Base-by-base conservation (phyloP, 768 basidiomycete species). In the Tricholoma furcatifolium region DNA sequence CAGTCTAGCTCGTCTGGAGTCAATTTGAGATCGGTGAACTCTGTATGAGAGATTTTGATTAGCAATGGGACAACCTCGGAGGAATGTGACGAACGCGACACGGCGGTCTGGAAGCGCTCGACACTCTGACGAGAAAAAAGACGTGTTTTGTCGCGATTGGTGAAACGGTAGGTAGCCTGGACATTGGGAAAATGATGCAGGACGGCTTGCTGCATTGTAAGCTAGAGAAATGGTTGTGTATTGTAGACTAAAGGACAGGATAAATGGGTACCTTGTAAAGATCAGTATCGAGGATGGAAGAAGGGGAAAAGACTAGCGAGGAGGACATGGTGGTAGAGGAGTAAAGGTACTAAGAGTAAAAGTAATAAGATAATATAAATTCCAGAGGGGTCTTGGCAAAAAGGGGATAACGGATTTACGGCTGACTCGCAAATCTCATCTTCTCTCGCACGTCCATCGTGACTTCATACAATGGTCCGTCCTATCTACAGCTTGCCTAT, bases 161-260 rank as follows among this genome's bases (percentile, higher is more conserved):
- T 92, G 68, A 96, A 95, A 35, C 79, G 79, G 67, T 95, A 93
- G 2, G 79, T 80, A 6, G 83, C 85, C n/a, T 75, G 63, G 1
- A 81, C 78, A 40, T 83, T 71, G n/a, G 87, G 87, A 63, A 93
- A 95, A 56, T 87, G 84, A 18, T 80, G 77, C 51, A 86, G 62
- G 20, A 98, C 84, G 0, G 93, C 93, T 70, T 95, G 90, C 72
- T 98, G 96, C 96, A 97, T 98, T 0, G 93, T 91, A 43, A 97
- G 75, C 92, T 96, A 52, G 12, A 56, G 42, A 51, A 27, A 34
- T 31, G 11, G 54, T 32, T 54, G 30, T 55, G 50, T 44, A 49
- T n/a, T 38, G 41, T 54, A 41, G 47, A 15, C 23, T n/a, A 35
- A 46, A 17, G n/a, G 12, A 21, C 20, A 34, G 30, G 6, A 41